Evolutionary conservation across 2,329 filamentous ascomycete species (phyloP).

Genomic region (Rhynchosporium secalis): DNA sequence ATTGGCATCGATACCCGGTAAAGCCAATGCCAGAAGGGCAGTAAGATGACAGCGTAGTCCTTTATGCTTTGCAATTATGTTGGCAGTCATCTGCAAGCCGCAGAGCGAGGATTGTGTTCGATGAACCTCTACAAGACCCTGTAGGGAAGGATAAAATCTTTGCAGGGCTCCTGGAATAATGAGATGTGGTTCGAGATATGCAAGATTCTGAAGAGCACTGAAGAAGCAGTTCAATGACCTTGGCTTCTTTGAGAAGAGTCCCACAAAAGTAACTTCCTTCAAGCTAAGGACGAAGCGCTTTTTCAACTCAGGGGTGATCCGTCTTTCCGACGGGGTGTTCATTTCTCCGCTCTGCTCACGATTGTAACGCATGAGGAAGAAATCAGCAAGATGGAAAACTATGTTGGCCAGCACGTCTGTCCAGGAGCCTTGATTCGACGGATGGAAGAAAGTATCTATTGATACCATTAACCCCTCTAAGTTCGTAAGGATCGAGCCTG

Average conservation of each 20-base stretch:
- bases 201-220: slow-evolving; percentile 82
- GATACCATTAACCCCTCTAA: slow-evolving; percentile 92
- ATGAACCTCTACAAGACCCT: slow-evolving; percentile 95
- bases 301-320: slow-evolving; percentile 78
- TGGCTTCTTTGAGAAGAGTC: slow-evolving; percentile 92
- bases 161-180: slow-evolving; percentile 92
- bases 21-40: slow-evolving; percentile 83
- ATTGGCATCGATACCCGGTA: slow-evolving; percentile 96
- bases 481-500: slow-evolving; percentile 77
- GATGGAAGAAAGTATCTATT: slow-evolving; percentile 97
- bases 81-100: slow-evolving; percentile 87
- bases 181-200: slow-evolving; percentile 86
- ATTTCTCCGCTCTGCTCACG: slow-evolving; percentile 91
- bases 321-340: slow-evolving; percentile 77
- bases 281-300: slow-evolving; percentile 85
- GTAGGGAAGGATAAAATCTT: slow-evolving; percentile 93
- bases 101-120: slow-evolving; percentile 91
- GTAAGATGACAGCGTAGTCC: slow-evolving; percentile 97
- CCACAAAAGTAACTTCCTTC: slow-evolving; percentile 95
- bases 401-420: slow-evolving; percentile 87
- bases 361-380: slow-evolving; percentile 98
- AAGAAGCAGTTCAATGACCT: slow-evolving; percentile 91
- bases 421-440: slow-evolving; percentile 92
- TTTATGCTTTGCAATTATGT: slow-evolving; percentile 87
- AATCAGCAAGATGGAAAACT: slow-evolving; percentile 88